Percentiles rank a stretch among this genome's conserved stretches.
Evolutionary conservation across 805 yeast species (phyloP).

Genomic region (Candida anglica): DNA sequence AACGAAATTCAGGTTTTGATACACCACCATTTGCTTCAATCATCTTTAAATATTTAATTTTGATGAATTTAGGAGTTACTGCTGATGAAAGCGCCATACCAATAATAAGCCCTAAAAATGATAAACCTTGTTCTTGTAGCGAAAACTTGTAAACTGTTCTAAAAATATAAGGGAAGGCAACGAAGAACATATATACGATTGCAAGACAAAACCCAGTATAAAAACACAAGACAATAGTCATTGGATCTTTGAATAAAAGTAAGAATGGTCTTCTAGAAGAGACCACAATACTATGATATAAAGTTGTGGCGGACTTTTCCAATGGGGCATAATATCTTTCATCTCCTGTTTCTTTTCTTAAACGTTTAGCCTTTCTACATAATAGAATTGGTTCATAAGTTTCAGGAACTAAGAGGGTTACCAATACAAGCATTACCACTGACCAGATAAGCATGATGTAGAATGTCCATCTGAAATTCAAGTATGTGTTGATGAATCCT

Average conservation of each 20-base stretch:
- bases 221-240: constrained; percentile 26
- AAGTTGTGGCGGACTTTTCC: constrained; percentile 20
- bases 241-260: constrained; percentile 21
- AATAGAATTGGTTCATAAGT: constrained; percentile 24
- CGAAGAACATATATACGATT: constrained; percentile 37
- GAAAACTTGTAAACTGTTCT: constrained; percentile 33
- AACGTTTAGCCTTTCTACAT: constrained; percentile 18
- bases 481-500: constrained; percentile 18
- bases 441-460: constrained; percentile 22
- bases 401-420: constrained; percentile 22
- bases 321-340: constrained; percentile 35
- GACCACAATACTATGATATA: constrained; percentile 13
- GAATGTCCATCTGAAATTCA: constrained; percentile 23
- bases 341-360: constrained; percentile 33
- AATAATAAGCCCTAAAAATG: constrained; percentile 30
- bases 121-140: constrained; percentile 20
- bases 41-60: constrained; percentile 23
- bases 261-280: constrained; percentile 21
- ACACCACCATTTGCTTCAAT: constrained; percentile 36
- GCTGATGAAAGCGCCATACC: constrained; percentile 33
- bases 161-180: constrained; percentile 37
- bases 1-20: constrained; percentile 71
- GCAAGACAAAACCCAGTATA: constrained; percentile 45
- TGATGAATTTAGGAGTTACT: constrained; percentile 21
- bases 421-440: constrained; percentile 12